phyloP scores from a whole-genome alignment of 805 yeast species.

The Vanderwaltozyma verrucispora region DNA sequence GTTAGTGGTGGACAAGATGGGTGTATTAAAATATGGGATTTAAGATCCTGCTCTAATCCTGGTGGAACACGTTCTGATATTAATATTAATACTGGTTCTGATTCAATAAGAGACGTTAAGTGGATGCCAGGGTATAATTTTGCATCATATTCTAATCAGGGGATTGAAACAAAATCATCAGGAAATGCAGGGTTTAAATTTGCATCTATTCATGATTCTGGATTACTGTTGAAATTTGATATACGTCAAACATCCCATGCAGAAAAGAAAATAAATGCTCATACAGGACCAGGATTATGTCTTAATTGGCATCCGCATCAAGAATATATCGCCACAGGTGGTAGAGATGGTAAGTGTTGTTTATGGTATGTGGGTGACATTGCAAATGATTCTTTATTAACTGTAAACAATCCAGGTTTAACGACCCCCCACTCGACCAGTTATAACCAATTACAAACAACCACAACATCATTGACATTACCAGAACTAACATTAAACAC shows the following conservation, averaged over 20 bases:
- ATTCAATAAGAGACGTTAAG: constrained; percentile 52
- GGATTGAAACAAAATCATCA: constrained; percentile 28
- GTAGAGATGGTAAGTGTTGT: constrained; percentile 58
- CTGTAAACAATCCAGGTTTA: background rate
- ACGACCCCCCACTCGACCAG: background rate
- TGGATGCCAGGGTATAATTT: constrained; percentile 34
- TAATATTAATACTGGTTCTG: constrained; percentile 45
- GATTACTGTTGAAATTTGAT: constrained; percentile 81
- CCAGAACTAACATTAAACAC: constrained; percentile 70
- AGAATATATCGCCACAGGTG: constrained; percentile 83
- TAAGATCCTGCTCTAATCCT: constrained; percentile 36
- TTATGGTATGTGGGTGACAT: constrained; percentile 28
- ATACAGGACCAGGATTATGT: constrained; percentile 82
- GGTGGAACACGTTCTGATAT: constrained; percentile 19
- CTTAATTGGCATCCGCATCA: constrained; percentile 79
- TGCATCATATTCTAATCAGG: constrained; percentile 31
- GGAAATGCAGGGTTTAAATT: constrained; percentile 35
- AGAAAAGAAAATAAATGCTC: constrained; percentile 76
- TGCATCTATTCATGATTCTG: constrained; percentile 81
- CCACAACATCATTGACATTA: constrained; percentile 30
- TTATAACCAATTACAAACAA: background rate
- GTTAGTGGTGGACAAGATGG: constrained; percentile 76
- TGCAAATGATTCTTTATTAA: background rate
- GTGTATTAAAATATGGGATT: constrained; percentile 65
- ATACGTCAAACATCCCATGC: constrained; percentile 50